Percentiles rank a stretch among this genome's conserved stretches.
Conservation (phyloP, 495 filamentous ascomycete genomes). For the Massariosphaeria phaeospora region DNA sequence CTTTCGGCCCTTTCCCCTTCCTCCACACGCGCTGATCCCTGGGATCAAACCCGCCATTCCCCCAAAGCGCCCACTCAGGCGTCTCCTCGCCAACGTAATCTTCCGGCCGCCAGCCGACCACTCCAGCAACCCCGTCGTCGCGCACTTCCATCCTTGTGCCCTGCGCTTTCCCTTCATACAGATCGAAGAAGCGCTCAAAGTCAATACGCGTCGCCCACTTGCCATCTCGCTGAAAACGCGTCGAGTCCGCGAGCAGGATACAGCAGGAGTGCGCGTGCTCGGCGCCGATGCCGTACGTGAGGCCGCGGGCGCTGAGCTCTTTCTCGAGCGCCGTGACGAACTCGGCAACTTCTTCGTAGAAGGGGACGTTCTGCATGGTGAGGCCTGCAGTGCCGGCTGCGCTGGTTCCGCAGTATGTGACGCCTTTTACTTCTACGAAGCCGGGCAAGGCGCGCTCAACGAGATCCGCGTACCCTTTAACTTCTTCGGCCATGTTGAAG, state of each 20-base stretch:
- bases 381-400: constrained; percentile 73
- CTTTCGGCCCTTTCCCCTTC: constrained; percentile 67
- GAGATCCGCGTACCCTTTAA: constrained; percentile 81
- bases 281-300: constrained; percentile 84
- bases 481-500: constrained; percentile 94
- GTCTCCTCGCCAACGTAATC: constrained; percentile 82
- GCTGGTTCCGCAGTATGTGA: constrained; percentile 91
- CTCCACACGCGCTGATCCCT: constrained; percentile 76
- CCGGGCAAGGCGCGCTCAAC: constrained; percentile 78
- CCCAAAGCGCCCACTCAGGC: constrained; percentile 93
- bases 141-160: constrained; percentile 87
- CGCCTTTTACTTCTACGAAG: constrained; percentile 93
- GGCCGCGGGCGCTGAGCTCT: constrained; percentile 60
- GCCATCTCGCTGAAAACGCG: constrained; percentile 64
- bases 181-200: constrained; percentile 82
- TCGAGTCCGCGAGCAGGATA: constrained; percentile 68
- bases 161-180: constrained; percentile 61
- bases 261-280: constrained; percentile 96
- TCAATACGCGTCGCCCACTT: constrained; percentile 91
- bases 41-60: constrained; percentile 88
- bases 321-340: constrained; percentile 71
- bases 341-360: constrained; percentile 77
- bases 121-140: constrained; percentile 60
- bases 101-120: constrained; percentile 68
- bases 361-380: constrained; percentile 93